Percentiles rank a stretch among this genome's conserved stretches.
Evolutionary conservation across 306 rosid genomes (phyloP).

Genomic region (Echinosophora koreensis): DNA sequence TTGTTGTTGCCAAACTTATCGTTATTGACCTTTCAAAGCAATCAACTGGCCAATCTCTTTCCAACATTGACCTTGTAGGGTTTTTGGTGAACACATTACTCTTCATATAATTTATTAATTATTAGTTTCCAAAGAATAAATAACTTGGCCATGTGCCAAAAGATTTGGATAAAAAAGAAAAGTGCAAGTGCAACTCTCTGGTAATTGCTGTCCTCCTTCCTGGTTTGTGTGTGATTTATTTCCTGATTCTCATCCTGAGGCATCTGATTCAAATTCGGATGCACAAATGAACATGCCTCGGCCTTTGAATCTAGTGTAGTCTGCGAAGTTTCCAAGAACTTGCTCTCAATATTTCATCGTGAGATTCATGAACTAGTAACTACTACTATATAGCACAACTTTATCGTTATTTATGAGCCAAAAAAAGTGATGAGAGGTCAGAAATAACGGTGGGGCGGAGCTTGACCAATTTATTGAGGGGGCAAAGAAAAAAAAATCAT

Average conservation of each 20-base stretch:
- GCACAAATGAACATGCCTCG: conserved; percentile 30
- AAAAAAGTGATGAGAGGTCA: neutral
- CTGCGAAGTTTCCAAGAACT: conserved; percentile 43
- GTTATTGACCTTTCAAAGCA: neutral
- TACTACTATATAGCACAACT: neutral
- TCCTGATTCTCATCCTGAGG: conserved; percentile 21
- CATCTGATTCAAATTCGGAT: conserved; percentile 35
- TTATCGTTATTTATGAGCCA: neutral
- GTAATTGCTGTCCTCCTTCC: conserved; percentile 32
- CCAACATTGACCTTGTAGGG: neutral
- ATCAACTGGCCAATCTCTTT: conserved; percentile 4
- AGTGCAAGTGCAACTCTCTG: conserved; percentile 35
- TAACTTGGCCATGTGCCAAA: conserved; percentile 2
- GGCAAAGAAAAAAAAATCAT: neutral
- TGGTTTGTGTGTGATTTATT: neutral
- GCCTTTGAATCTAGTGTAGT: conserved; percentile 19
- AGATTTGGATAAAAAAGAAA: conserved; percentile 36
- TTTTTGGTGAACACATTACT: neutral
- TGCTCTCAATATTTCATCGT: conserved; percentile 7
- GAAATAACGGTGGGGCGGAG: neutral
- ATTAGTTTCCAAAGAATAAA: neutral
- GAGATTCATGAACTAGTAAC: neutral
- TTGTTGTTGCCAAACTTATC: conserved; percentile 29
- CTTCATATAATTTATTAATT: neutral
- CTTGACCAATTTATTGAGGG: neutral